Conservation (phyloP, 2,329 filamentous ascomycete species). For the Trichoderma lentiforme region DNA sequence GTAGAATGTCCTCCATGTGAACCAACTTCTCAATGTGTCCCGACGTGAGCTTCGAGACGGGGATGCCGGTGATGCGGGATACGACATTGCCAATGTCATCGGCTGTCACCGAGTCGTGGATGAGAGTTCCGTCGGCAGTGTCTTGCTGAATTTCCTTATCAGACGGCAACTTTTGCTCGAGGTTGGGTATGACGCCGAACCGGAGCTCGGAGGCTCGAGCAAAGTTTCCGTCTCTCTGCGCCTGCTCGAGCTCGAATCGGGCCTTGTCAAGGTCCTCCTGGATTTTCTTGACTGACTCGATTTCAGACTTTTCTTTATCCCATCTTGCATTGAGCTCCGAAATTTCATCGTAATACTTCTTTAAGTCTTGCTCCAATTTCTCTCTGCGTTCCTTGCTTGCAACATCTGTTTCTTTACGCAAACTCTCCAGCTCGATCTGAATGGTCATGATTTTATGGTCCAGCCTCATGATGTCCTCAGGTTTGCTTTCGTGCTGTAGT, state of each 20-base stretch:
- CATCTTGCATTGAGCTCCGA: slow-evolving; percentile 74
- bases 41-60: slow-evolving; percentile 85
- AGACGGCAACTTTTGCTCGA: slow-evolving; percentile 76
- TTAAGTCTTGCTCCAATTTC: slow-evolving; percentile 75
- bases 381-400: slow-evolving; percentile 83
- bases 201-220: slow-evolving; percentile 84
- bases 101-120: slow-evolving; percentile 91
- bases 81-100: slow-evolving; percentile 95
- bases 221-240: slow-evolving; percentile 85
- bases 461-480: slow-evolving; percentile 86
- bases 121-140: slow-evolving; percentile 53
- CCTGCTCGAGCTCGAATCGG: slow-evolving; percentile 78
- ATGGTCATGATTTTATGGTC: slow-evolving; percentile 97
- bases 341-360: slow-evolving; percentile 72
- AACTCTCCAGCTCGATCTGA: slow-evolving; percentile 91
- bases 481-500: slow-evolving; percentile 93
- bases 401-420: slow-evolving; percentile 90
- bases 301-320: slow-evolving; percentile 84
- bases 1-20: slow-evolving; percentile 88
- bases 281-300: slow-evolving; percentile 80
- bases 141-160: slow-evolving; percentile 54
- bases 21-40: slow-evolving; percentile 94
- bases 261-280: slow-evolving; percentile 88
- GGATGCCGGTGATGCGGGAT: slow-evolving; percentile 86
- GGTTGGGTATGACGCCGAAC: slow-evolving; percentile 78